These are phyloP conservation scores for Quercus engelmannii DNA, from an alignment of 306 rosid genomes.

Conservation along the genomic window DNA sequence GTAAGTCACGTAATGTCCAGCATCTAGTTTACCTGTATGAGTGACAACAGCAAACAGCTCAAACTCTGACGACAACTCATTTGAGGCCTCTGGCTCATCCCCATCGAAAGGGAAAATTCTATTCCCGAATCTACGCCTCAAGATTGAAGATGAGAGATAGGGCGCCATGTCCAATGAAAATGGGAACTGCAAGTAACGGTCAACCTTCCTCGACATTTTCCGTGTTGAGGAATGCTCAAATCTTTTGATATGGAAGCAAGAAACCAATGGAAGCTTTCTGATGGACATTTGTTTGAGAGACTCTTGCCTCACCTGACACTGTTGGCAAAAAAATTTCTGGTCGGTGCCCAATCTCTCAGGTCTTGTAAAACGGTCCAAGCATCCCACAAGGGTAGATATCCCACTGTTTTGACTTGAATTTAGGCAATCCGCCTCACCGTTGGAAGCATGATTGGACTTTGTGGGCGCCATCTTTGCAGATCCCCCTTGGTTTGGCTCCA, in stretches of 20 bases:
- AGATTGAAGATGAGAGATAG: slow-evolving; percentile 80
- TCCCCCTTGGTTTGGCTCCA: slow-evolving; percentile 72
- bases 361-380: slow-evolving; percentile 87
- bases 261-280: slow-evolving; percentile 82
- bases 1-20: slow-evolving; percentile 90
- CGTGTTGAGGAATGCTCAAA: slow-evolving; percentile 87
- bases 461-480: slow-evolving; percentile 50
- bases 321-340: slow-evolving; percentile 92
- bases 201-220: slow-evolving; percentile 86
- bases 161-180: slow-evolving; percentile 86
- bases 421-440: slow-evolving; percentile 56
- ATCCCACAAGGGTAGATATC: slow-evolving; percentile 72
- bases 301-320: slow-evolving; percentile 88
- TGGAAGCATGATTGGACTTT: slow-evolving; percentile 58
- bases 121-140: slow-evolving; percentile 77
- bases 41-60: slow-evolving; percentile 93
- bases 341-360: slow-evolving; percentile 90
- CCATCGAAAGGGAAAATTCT: slow-evolving; percentile 75
- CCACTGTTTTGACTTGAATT: slow-evolving; percentile 46
- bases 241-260: slow-evolving; percentile 88
- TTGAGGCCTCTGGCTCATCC: slow-evolving; percentile 57
- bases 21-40: slow-evolving; percentile 83
- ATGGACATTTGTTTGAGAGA: slow-evolving; percentile 94
- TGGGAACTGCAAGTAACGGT: slow-evolving; percentile 86
- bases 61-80: slow-evolving; percentile 69